These are phyloP conservation scores for Hansenula anomala DNA, from an alignment of 1,139 yeast genomes.

Conservation along the genomic window DNA sequence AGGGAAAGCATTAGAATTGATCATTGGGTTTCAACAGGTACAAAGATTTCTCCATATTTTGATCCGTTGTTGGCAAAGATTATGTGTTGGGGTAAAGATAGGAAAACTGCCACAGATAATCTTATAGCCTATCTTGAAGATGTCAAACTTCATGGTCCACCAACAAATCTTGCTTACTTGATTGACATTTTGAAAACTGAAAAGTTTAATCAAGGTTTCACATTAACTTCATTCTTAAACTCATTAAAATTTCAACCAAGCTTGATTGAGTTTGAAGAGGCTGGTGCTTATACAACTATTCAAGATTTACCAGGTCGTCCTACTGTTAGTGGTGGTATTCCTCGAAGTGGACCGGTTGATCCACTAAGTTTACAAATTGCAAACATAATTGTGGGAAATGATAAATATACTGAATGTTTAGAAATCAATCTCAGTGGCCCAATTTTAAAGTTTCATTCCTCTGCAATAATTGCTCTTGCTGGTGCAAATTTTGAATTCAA, in stretches of 20 bases:
- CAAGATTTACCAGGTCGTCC: constrained; percentile 31
- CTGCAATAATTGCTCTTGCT: constrained; percentile 26
- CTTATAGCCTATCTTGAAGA: constrained; percentile 25
- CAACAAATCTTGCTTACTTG: constrained; percentile 31
- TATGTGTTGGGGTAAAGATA: constrained; percentile 31
- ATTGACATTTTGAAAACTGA: constrained; percentile 22
- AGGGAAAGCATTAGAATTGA: constrained; percentile 27
- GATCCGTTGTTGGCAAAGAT: constrained; percentile 35
- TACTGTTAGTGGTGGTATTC: constrained; percentile 29
- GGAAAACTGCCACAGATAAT: constrained; percentile 23
- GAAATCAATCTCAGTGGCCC: constrained; percentile 33
- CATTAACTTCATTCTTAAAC: constrained; percentile 27
- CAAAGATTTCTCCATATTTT: constrained; percentile 33
- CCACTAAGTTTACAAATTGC: constrained; percentile 29
- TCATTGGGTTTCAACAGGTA: constrained; percentile 34
- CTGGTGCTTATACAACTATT: constrained; percentile 32
- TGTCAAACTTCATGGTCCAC: constrained; percentile 29
- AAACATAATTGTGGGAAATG: constrained; percentile 31
- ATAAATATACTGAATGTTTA: constrained; percentile 23
- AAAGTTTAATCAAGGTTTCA: constrained; percentile 23
- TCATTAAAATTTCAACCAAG: constrained; percentile 25
- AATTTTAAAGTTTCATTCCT: constrained; percentile 26
- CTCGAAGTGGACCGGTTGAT: constrained; percentile 32
- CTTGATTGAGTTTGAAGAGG: constrained; percentile 27
- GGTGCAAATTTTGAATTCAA: constrained; percentile 26